Evolutionary conservation across 2,329 filamentous ascomycete species (phyloP), one percentile per base, ranked within the genome.

Genomic region (Aspergillus neotritici): DNA sequence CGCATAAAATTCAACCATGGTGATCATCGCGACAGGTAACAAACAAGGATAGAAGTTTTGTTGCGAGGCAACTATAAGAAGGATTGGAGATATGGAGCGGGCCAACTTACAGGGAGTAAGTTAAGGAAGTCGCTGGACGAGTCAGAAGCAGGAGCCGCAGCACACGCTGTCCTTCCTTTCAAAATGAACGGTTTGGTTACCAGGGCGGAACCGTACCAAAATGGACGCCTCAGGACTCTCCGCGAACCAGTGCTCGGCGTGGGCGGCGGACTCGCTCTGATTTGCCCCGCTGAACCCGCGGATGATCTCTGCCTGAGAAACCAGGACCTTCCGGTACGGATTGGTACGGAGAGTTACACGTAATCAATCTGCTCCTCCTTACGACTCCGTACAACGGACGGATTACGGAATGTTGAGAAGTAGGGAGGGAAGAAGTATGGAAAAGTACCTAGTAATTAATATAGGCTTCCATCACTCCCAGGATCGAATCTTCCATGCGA

Each of bases 211-310:
- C 33, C 40, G 36, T 36, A 32, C n/a, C n/a, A n/a, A 16, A 35
- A 35, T 29, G 30, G 31, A 42, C 21, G 35, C 35, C 38, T 43
- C 40, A n/a, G n/a, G n/a, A n/a, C n/a, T n/a, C n/a, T n/a, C n/a
- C 40, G 37, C 34, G 40, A 47, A 43, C 30, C 21, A 43, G 25
- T 13, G 41, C 46, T 49, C 35, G 40, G 45, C 48, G 52, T 56
- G 53, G 41, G 31, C 39, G 41, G 36, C 50, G 47, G 40, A 34
- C 39, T 35, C 31, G 16, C 43, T 47, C 44, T 56, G 51, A 56
- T 56, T 54, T 54, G 53, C 45, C 44, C 49, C 43, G 44, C 34
- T 31, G 17, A 34, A 37, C 8, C 21, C 14, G 21, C 29, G 36
- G 34, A 41, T 13, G 12, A n/a, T n/a, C 25, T 31, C 25, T 13